Percentiles rank a stretch among this genome's conserved stretches.
These are phyloP conservation scores for Fusarium sp. DNA, from an alignment of 2,329 filamentous ascomycete genomes.

Conservation along the genomic window DNA sequence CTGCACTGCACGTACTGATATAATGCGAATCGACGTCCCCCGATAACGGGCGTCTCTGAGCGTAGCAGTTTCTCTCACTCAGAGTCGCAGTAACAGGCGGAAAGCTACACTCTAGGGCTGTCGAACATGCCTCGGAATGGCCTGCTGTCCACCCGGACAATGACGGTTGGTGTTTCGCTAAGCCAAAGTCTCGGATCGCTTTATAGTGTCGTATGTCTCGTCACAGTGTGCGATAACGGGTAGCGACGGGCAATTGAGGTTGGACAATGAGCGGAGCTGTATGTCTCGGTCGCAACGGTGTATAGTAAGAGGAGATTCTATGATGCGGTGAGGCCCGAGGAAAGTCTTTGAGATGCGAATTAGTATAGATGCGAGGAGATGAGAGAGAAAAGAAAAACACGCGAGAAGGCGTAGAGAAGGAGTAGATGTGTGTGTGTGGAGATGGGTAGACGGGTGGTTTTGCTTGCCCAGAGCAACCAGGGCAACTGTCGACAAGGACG, in stretches of 20 bases:
- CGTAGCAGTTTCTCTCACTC: slow-evolving; percentile 41
- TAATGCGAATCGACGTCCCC: slow-evolving; percentile 48
- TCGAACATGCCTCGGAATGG: slow-evolving; percentile 54
- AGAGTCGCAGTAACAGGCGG: slow-evolving; percentile 44
- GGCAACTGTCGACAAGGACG: slow-evolving; percentile 28
- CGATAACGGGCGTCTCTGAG: slow-evolving; percentile 42
- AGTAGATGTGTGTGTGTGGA: slow-evolving; percentile 31
- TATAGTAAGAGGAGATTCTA: slow-evolving; percentile 30
- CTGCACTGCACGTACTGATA: slow-evolving; percentile 55
- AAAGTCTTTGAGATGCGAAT: slow-evolving; percentile 20
- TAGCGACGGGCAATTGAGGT: slow-evolving; percentile 40
- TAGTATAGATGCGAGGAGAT: slow-evolving; percentile 28
- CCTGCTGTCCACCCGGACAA: slow-evolving; percentile 49
- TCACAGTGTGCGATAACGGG: slow-evolving; percentile 33
- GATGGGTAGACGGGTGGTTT: slow-evolving; percentile 42
- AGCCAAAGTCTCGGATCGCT: slow-evolving; percentile 33
- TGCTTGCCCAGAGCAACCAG: slow-evolving; percentile 38
- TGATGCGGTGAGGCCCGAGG: slow-evolving; percentile 40
- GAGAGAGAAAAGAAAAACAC: slow-evolving; percentile 20
- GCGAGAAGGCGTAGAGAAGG: slow-evolving; percentile 30
- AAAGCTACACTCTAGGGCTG: slow-evolving; percentile 51
- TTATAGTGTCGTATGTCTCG: slow-evolving; percentile 29
- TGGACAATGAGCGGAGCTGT: slow-evolving; percentile 42
- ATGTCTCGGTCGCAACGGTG: slow-evolving; percentile 47
- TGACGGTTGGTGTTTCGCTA: slow-evolving; percentile 34